Evolutionary conservation across 352 stramenopile species (phyloP).

Genomic region (Phytophthora constricta): DNA sequence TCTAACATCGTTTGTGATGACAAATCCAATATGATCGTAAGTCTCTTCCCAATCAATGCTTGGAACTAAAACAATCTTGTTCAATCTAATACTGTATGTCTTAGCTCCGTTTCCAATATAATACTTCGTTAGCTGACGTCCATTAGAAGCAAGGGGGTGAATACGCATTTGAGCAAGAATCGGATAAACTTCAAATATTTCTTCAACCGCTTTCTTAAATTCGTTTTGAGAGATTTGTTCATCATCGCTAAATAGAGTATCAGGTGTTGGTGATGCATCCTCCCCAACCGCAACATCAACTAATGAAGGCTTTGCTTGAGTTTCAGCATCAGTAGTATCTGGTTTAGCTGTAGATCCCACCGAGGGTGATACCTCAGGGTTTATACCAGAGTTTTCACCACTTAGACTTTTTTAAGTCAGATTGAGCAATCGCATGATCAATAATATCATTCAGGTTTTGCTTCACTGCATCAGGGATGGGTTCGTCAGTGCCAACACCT

Average conservation of each 20-base stretch:
- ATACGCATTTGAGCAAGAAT: slow-evolving; percentile 21
- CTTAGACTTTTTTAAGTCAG: too few species aligned
- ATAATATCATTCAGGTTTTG: too few species aligned
- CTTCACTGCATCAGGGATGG: too few species aligned
- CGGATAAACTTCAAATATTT: slow-evolving; percentile 22
- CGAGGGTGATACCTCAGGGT: too few species aligned
- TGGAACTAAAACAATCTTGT: slow-evolving; percentile 18
- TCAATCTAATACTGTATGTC: slow-evolving; percentile 18
- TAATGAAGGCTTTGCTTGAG: not conserved
- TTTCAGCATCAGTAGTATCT: not conserved
- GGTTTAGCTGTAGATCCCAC: slow-evolving; percentile 6
- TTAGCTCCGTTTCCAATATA: slow-evolving; percentile 19
- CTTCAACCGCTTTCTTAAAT: slow-evolving; percentile 12
- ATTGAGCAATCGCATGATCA: too few species aligned
- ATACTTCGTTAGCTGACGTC: slow-evolving; percentile 18
- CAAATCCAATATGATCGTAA: slow-evolving; percentile 8
- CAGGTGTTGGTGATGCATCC: not conserved
- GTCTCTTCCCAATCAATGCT: slow-evolving; percentile 22
- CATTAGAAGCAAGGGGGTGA: slow-evolving; percentile 12
- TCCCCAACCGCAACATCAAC: not conserved
- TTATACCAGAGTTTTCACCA: too few species aligned
- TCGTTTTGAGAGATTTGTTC: not conserved
- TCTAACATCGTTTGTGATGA: slow-evolving; percentile 4
- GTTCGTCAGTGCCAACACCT: too few species aligned
- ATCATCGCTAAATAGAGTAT: not conserved